A percentile compares a stretch with the other conserved stretches of the same genome.
These are phyloP conservation scores for Ochetophila trinervis DNA, from an alignment of 306 rosid genomes.

Conservation along the genomic window DNA sequence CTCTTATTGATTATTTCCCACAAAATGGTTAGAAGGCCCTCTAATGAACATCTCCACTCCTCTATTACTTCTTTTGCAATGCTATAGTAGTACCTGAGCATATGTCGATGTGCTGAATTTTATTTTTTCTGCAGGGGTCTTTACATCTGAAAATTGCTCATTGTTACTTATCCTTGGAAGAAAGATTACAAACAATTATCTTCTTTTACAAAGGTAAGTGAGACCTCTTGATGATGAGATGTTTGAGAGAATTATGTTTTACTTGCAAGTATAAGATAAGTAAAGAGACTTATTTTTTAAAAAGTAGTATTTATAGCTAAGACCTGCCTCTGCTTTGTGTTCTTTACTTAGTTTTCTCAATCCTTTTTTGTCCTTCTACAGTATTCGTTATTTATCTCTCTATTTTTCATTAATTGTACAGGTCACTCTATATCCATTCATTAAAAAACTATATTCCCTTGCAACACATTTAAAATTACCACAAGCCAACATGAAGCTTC, in stretches of 20 bases:
- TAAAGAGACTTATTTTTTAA: too few relatives aligned
- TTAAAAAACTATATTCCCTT: too few relatives aligned
- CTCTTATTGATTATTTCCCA: too few relatives aligned
- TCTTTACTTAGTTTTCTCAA: not conserved
- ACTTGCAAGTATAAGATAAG: not conserved
- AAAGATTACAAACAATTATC: constrained; percentile 56
- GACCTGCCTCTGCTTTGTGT: not conserved
- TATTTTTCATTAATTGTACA: not conserved
- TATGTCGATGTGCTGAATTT: constrained; percentile 2
- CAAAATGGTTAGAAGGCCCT: too few relatives aligned
- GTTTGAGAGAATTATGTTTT: constrained; percentile 3
- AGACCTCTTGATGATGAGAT: constrained; percentile 1
- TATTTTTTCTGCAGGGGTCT: constrained; percentile 49
- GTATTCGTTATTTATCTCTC: not conserved
- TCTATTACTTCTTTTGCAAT: not conserved
- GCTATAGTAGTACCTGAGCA: not conserved
- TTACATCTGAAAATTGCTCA: constrained; percentile 61
- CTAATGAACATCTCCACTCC: not conserved
- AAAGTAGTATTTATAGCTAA: not conserved
- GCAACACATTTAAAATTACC: too few relatives aligned
- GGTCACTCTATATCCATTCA: too few relatives aligned
- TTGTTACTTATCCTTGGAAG: constrained; percentile 57
- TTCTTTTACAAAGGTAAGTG: constrained; percentile 62
- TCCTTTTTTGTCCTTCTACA: not conserved
- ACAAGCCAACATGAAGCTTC: too few relatives aligned